Base-by-base conservation (phyloP, 2,329 filamentous ascomycete species). In the Venturia pyrina region DNA sequence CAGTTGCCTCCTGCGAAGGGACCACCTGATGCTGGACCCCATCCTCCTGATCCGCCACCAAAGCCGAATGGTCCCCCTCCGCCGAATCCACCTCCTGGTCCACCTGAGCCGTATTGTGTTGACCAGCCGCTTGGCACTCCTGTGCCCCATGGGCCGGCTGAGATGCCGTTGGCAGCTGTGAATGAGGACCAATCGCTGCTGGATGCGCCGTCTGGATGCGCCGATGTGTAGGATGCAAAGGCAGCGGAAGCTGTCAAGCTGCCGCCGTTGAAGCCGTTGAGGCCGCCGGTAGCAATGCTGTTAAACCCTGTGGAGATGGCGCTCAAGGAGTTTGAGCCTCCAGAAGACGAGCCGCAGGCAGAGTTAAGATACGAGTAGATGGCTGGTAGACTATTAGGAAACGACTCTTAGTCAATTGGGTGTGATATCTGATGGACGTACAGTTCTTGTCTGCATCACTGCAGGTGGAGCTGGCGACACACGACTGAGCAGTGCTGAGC, bases 41-140 rank as follows among this genome's bases (percentile, higher is more conserved):
- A 67, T 21, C 64, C 63, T 17, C 66, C 66, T n/a, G 62, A 10
- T 11, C 66, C 64, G 21, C 66, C 66, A 43, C 65, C 65, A 32
- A 24, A 62, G 17, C 64, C 64, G 13, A 34, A 40, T 13, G 43
- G n/a, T n/a, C 34, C 34, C 28, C 50, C 50, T 32, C 34, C 46
- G 15, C 63, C 63, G 10, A 24, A 24, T 34, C 62, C 62, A 17
- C 63, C 63, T 24, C 64, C 64, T 11, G 6, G 46, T 21, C 63
- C 63, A 11, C 65, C 65, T 21, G 56, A 34, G 40, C 28, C 50
- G 41, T 40, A 64, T 62, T 62, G 32, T 8, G 60, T 57, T 7
- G 56, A 32, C 40, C 48, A 66, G 17, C 64, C 64, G 41, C 40
- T 43, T 19, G 64, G 64, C 34, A 34, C 17, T 37, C 56, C 64